Percentiles rank a stretch among this genome's conserved stretches.
Evolutionary conservation across 805 yeast species (phyloP).

Genomic region (Saccharomycopsis sp.): DNA sequence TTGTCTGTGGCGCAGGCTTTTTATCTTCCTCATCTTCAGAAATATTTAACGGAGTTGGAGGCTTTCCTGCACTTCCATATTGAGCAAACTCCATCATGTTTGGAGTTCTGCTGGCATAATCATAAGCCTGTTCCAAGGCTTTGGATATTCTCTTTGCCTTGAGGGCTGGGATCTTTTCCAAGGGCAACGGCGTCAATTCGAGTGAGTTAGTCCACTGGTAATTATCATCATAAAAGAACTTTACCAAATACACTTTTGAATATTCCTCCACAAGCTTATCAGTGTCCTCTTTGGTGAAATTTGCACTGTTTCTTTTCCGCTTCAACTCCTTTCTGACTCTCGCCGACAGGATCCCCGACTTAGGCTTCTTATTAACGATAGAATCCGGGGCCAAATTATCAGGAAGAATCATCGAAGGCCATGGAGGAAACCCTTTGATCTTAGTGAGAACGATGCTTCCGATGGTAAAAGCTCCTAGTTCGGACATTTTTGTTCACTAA

Average conservation of each 20-base stretch:
- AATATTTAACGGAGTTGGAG: slow-evolving; percentile 24
- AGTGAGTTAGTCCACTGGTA: slow-evolving; percentile 56
- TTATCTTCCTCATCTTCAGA: slow-evolving; percentile 30
- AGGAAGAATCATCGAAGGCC: slow-evolving; percentile 84
- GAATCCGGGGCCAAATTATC: slow-evolving; percentile 52
- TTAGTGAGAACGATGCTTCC: slow-evolving; percentile 66
- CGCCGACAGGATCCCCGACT: slow-evolving; percentile 28
- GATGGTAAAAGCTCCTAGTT: slow-evolving; percentile 30
- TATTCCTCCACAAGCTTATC: slow-evolving; percentile 15
- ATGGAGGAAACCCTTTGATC: slow-evolving; percentile 79
- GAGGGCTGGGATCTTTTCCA: slow-evolving; percentile 33
- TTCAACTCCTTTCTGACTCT: slow-evolving; percentile 22
- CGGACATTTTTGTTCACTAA: too few relatives aligned
- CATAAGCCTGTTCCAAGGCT: slow-evolving; percentile 43
- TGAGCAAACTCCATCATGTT: slow-evolving; percentile 38
- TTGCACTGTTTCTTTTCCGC: slow-evolving; percentile 5
- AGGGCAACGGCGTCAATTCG: slow-evolving; percentile 44
- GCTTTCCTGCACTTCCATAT: slow-evolving; percentile 38
- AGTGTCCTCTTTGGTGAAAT: slow-evolving; percentile 17
- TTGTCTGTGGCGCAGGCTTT: slow-evolving; percentile 24
- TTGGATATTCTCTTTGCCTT: slow-evolving; percentile 36
- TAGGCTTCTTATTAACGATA: slow-evolving; percentile 46
- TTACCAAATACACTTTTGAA: slow-evolving; percentile 41
- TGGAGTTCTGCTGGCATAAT: slow-evolving; percentile 48
- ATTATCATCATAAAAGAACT: slow-evolving; percentile 67